Evolutionary conservation across 345 rosid species (phyloP), one percentile per base, ranked within the genome.

Genomic region (Populus deltoides): DNA sequence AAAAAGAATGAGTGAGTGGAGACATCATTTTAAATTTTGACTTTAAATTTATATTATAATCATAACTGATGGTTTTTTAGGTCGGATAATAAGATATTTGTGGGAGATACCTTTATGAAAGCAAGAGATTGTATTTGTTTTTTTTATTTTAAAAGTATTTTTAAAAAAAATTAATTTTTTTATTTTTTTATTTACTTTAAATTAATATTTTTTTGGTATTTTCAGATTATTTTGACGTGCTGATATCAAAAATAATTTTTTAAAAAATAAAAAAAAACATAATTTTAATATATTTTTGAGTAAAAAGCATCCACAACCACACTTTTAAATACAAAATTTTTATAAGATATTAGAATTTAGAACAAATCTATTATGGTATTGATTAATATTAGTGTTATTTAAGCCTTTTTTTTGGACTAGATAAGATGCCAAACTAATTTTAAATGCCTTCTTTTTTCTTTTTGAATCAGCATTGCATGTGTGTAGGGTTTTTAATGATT

Each of bases 21-120:
- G n/a, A 33, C 75, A 10, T 41, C 41, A 70, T 24, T 75, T 70
- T 74, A 31, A 59, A 29, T 43, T 79, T 61, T 70, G 66, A 75
- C 75, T 41, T 75, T 33, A 11, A 18, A 75, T 17, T 16, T 6
- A 51, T 68, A 69, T 17, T 43, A 61, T 10, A 45, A 7, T 25
- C 11, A 1, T 20, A 17, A 36, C 20, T 69, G 27, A 12, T 38
- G 65, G 6, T 4, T 10, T 59, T 24, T 59, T n/a, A 59, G 25
- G 29, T 24, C 9, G 24, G 11, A 59, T 38, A 24, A 24, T 41
- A 31, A 13, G 20, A 22, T 3, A 9, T 24, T 41, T 36, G 72
- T 41, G 6, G 13, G 27, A 22, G 9, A 12, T 36, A 3, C 29
- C 15, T 41, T 36, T 24, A 41, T 41, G 43, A 2, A 36, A 41